Conservation (phyloP, 176 grass and related monocot species). For the Musa itinerans region DNA sequence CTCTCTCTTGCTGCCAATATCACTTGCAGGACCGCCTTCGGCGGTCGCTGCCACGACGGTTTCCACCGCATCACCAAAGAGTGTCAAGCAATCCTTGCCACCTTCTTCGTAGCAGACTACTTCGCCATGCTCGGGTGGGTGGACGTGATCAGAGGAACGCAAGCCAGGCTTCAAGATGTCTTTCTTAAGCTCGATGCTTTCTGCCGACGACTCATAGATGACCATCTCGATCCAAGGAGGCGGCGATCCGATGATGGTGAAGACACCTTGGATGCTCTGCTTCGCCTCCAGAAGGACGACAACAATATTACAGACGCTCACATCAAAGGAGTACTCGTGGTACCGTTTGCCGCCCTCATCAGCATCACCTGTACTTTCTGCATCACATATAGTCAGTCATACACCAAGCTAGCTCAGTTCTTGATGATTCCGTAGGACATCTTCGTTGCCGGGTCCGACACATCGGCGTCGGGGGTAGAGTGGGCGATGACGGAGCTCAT, state of each 20-base stretch:
- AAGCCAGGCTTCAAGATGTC: not conserved
- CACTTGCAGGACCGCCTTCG: not conserved
- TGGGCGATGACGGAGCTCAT: conserved; percentile 11
- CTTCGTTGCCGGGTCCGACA: not conserved
- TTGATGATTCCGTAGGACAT: not conserved
- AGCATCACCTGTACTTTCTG: no score
- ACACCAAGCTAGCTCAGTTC: no score
- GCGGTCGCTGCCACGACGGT: not conserved
- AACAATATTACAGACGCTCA: not conserved
- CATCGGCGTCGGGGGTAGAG: not conserved
- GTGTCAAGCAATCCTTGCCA: not conserved
- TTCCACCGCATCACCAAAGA: not conserved
- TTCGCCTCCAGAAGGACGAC: not conserved
- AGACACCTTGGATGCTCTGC: not conserved
- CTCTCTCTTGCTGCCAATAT: not conserved
- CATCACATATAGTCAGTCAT: no score
- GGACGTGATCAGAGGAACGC: not conserved
- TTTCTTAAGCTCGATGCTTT: not conserved
- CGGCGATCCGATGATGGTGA: not conserved
- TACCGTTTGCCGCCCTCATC: not conserved
- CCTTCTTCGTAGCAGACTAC: not conserved
- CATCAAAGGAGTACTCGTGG: not conserved
- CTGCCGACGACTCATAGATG: not conserved
- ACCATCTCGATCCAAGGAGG: not conserved
- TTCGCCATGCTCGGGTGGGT: not conserved